Base-by-base conservation (phyloP, 2,329 filamentous ascomycete genomes). In the Arthrobotrys conoides region DNA sequence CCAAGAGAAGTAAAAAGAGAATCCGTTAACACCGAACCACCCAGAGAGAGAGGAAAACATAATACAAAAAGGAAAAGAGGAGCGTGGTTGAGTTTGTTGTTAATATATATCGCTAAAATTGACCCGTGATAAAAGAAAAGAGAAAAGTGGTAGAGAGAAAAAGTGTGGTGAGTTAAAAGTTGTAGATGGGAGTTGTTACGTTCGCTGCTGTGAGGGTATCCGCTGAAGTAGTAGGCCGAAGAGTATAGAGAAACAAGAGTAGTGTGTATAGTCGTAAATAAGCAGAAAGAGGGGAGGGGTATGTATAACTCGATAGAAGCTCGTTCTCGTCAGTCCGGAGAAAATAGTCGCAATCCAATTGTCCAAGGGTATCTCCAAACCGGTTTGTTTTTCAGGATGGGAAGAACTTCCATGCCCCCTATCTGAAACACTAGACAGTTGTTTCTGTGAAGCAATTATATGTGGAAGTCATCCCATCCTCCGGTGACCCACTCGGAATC, bases 401-500 rank as follows among this genome's bases (percentile, higher is more conserved):
- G 16, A 61, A 53, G 63, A 61, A 61, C 63, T 68, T 68, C 64
- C 63, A n/a, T 44, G 24, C 53, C 51, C 24, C 49, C 33, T 20
- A 30, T 33, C 38, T 61, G 18, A 16, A 67, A 67, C 70, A 73
- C 70, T 36, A 51, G 36, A 72, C 59, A 61, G 49, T 38, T 72
- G 48, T 67, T 51, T 71, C 70, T 66, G 22, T 27, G 24, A 49
- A 51, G 24, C 57, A 41, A 48, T 48, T 78, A 78, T 24, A 78
- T 71, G 24, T 78, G 75, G 30, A 78, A 78, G 61, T 85, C 85
- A 82, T 90, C 90, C 85, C 92, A 90, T 90, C 93, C 96, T 86
- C 92, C 93, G 87, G 94, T 94, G 90, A 97, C 93, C 91, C 95
- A 97, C 90, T 97, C 94, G 87, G 94, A 85, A 82, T 83, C 82